Evolutionary conservation across 495 filamentous ascomycete species (phyloP), one percentile per base, ranked within the genome.

Genomic region (Sordaria brevicollis): DNA sequence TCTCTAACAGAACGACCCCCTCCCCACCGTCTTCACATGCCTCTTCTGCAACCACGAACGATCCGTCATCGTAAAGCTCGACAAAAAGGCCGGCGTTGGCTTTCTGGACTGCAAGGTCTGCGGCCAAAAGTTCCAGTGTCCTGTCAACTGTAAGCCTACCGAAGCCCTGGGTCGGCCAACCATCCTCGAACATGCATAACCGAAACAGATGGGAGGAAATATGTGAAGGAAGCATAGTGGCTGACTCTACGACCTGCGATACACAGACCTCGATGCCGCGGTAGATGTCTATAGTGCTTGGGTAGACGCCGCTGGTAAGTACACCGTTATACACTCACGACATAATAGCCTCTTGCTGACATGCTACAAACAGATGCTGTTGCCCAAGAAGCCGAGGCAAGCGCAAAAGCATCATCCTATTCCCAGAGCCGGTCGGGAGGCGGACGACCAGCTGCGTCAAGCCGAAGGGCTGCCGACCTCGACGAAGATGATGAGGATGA

Each of bases 21-120:
- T 99, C n/a, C 83, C 93, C 17, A 94, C 90, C 3, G 85, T 88
- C 25, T 99, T 99, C 79, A 89, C 93, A n/a, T 99, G 95, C 77
- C 88, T 97, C 35, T 99, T 99, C 81, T 99, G 95, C 84, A 98
- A 97, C 79, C 93, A 98, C 80, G 96, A 98, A 76, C 93, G 92
- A 62, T 90, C 93, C 0, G 92, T 99, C 37, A 84, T 88, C 2
- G 91, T 96, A 73, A 93, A 93, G 76, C 82, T 99, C 41, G 93
- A 98, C 72, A 97, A 95, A 84, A 98, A 97, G 78, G 82, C 88
- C 6, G 93, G 92, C 35, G 83, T 97, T 31, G 95, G 93, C 5
- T 83, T 88, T 49, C 87, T 99, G 6, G 87, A 89, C 25, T 99
- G 95, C 83, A 97, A 95, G 75, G 86, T 94, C 35, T 99, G 95